Evolutionary conservation across 345 rosid genomes (phyloP).

Genomic region (Erysimum cheiranthoides): DNA sequence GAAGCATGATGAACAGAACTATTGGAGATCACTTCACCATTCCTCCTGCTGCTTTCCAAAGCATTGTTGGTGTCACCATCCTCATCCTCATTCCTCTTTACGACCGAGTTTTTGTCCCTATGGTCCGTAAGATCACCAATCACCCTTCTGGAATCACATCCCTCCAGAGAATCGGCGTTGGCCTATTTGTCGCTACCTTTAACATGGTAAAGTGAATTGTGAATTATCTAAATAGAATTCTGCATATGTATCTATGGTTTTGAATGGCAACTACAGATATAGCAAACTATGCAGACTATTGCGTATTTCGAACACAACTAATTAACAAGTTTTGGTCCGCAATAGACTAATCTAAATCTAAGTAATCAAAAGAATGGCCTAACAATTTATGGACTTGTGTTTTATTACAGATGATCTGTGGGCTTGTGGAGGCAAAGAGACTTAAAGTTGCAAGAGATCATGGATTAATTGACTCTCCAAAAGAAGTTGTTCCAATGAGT

Average conservation of each 20-base stretch:
- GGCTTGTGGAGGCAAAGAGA: slow-evolving; percentile 67
- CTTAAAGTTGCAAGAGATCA: slow-evolving; percentile 58
- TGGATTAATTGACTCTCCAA: slow-evolving; percentile 60
- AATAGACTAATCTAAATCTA: not conserved
- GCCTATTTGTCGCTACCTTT: slow-evolving; percentile 64
- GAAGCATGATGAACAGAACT: slow-evolving; percentile 68
- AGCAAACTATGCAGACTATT: not conserved
- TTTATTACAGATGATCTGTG: slow-evolving; percentile 52
- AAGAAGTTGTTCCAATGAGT: slow-evolving; percentile 66
- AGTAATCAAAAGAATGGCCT: not conserved
- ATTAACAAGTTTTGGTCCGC: not conserved
- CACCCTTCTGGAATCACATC: slow-evolving; percentile 74
- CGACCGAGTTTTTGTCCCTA: slow-evolving; percentile 71
- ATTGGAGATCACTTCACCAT: slow-evolving; percentile 63
- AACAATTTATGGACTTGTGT: not conserved
- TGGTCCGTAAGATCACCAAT: slow-evolving; percentile 60
- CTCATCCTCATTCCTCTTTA: slow-evolving; percentile 64
- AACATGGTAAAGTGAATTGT: slow-evolving; percentile 51
- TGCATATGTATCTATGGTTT: not conserved
- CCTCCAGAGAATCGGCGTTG: slow-evolving; percentile 83
- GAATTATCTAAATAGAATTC: not conserved
- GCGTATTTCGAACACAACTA: not conserved
- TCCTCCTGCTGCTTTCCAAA: slow-evolving; percentile 82
- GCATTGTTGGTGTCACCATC: slow-evolving; percentile 71
- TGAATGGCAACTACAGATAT: not conserved